These are phyloP conservation scores for Schizonepeta tenuifolia DNA, from an alignment of 257 asterid genomes.

Conservation along the genomic window DNA sequence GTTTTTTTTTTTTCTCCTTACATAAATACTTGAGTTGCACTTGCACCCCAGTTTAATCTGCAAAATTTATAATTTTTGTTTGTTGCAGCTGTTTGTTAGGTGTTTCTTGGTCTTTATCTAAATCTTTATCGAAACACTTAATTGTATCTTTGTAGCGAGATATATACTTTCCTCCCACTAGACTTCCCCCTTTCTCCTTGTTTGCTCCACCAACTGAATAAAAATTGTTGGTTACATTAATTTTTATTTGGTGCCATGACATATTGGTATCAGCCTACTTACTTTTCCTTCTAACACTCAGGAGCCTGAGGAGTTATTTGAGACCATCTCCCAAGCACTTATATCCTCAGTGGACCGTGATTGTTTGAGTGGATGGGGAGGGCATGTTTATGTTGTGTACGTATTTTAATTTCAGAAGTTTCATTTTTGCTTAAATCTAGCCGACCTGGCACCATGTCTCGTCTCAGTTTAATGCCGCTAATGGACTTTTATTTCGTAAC, in stretches of 20 bases:
- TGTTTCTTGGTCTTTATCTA: neutral
- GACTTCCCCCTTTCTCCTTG: neutral
- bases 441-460: too few species aligned
- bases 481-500: slow-evolving; percentile 34
- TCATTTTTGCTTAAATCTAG: neutral
- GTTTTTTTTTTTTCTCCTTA: neutral
- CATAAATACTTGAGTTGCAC: neutral
- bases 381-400: slow-evolving; percentile 88
- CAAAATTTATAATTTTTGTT: neutral
- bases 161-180: neutral
- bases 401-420: slow-evolving; percentile 25
- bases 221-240: neutral
- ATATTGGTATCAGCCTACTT: neutral
- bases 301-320: slow-evolving; percentile 89
- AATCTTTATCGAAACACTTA: neutral
- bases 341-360: slow-evolving; percentile 88
- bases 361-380: slow-evolving; percentile 99
- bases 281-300: slow-evolving; percentile 30
- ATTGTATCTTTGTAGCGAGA: neutral
- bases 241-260: neutral
- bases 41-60: neutral
- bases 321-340: slow-evolving; percentile 92
- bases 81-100: neutral
- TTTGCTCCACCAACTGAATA: neutral
- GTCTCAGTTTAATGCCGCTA: neutral